Percentiles rank a stretch among this genome's conserved stretches.
Conservation (phyloP, 495 filamentous ascomycete species). For the Aspergillus sclerotiicarbonarius region DNA sequence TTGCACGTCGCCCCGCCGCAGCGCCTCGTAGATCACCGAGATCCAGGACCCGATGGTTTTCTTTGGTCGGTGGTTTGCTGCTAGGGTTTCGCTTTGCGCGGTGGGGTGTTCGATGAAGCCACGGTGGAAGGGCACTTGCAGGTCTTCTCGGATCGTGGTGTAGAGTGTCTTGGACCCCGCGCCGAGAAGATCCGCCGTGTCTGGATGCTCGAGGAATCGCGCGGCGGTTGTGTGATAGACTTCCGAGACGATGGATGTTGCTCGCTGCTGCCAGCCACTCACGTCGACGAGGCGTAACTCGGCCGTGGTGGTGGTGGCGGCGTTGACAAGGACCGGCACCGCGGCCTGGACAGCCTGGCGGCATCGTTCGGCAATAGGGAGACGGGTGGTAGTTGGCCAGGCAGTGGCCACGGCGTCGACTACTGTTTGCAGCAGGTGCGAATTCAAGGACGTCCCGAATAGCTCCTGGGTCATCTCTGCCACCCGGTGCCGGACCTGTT, state of each 20-base stretch:
- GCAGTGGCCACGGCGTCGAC: not conserved
- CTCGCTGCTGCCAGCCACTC: slow-evolving; percentile 16
- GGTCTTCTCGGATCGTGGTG: slow-evolving; percentile 19
- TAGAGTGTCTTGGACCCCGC: slow-evolving; percentile 22
- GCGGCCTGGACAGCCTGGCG: slow-evolving; percentile 14
- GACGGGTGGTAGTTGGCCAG: slow-evolving; percentile 22
- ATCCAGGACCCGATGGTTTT: slow-evolving; percentile 30
- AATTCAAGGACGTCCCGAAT: not conserved
- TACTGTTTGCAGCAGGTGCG: not conserved
- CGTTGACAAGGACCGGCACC: slow-evolving; percentile 14
- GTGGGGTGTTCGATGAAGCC: slow-evolving; percentile 31
- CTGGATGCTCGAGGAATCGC: slow-evolving; percentile 15
- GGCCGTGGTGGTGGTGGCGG: not conserved
- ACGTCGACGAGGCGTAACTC: slow-evolving; percentile 10
- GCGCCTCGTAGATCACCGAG: slow-evolving; percentile 27
- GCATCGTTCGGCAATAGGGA: slow-evolving; percentile 48
- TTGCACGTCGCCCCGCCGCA: slow-evolving; percentile 19
- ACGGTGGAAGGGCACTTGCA: slow-evolving; percentile 28
- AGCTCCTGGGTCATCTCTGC: slow-evolving; percentile 2
- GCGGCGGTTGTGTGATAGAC: slow-evolving; percentile 14
- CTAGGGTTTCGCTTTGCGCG: slow-evolving; percentile 7
- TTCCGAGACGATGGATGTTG: slow-evolving; percentile 7
- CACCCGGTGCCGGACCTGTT: slow-evolving; percentile 1
- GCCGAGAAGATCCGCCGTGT: slow-evolving; percentile 24
- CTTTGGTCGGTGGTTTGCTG: slow-evolving; percentile 22